Evolutionary conservation across 805 yeast species (phyloP), one percentile per base, ranked within the genome.

Genomic region (Metschnikowia similis): DNA sequence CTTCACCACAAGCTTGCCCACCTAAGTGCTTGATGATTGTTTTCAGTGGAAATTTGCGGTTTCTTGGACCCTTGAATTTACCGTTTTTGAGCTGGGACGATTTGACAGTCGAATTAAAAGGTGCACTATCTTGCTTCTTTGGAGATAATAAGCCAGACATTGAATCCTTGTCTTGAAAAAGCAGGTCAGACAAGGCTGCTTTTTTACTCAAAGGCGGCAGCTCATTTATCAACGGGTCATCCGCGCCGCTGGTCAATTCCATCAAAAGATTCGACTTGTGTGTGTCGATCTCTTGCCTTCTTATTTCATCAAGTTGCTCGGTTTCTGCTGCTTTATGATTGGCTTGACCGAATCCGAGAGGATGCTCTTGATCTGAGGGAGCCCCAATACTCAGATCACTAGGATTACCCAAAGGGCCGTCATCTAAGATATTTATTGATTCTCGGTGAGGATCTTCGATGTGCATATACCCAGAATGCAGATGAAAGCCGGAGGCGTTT

Each of bases 131-230:
- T 28, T 37, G 56, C 35, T 13, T 51, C 10, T 16, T 35, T 8
- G 47, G 47, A 36, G 39, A 34, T 13, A 35, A 29, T 11, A 44
- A 29, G 2, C 48, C n/a, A 8, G 39, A 26, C 36, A 30, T 32
- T 40, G 70, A 63, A 32, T 60, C 70, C 45, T 40, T 65, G 37
- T 67, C 73, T 27, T 64, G 61, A 54, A 73, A 73, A 32, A 73
- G 63, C 3, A 71, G 56, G 48, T 58, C 72, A 1, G 59, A 28
- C 14, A 29, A n/a, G 6, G 26, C 16, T 47, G 0, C 59, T 43
- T 8, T 52, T 21, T 55, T 58, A 28, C 51, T 57, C 10, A 59
- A 57, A 31, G 61, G 39, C 8, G 32, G 48, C 40, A 8, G 48
- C 14, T 26, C 41, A 47, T 11, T 45, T 49, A 3, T 46, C 51